These are phyloP conservation scores for Besnoitia besnoiti DNA, from an alignment of 169 alveolate genomes.

Conservation along the genomic window DNA sequence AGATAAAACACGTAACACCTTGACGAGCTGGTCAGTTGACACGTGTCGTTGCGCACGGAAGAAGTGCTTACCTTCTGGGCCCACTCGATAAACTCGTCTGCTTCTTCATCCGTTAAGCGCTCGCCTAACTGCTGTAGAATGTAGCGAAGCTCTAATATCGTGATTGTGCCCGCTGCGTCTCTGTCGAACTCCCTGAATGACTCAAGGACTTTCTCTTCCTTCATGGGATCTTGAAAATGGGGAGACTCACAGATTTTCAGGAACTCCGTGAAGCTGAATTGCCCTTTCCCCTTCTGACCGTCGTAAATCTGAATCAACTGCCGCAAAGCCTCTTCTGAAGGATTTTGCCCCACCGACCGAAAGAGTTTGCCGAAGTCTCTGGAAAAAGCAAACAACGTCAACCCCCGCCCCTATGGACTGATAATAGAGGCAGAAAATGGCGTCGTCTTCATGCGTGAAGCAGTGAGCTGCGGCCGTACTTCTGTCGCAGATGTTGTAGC, in stretches of 20 bases:
- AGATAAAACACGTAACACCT: neutral
- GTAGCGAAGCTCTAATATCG: conserved; percentile 39
- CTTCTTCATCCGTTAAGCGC: conserved; percentile 62
- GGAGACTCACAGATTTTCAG: conserved; percentile 60
- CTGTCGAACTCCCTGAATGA: conserved; percentile 59
- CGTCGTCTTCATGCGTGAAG: too few species aligned
- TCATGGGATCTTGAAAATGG: conserved; percentile 57
- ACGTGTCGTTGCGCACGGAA: neutral
- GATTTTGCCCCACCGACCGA: conserved; percentile 70
- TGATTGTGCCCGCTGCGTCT: conserved; percentile 59
- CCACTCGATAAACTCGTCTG: conserved; percentile 66
- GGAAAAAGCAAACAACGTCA: neutral
- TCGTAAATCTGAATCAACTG: conserved; percentile 46
- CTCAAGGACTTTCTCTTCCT: conserved; percentile 61
- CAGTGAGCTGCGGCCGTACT: too few species aligned
- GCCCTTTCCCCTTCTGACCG: conserved; percentile 46
- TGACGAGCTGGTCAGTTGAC: neutral
- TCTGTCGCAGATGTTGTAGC: too few species aligned
- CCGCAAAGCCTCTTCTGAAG: conserved; percentile 53
- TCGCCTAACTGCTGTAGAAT: conserved; percentile 64
- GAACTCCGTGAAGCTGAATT: conserved; percentile 37
- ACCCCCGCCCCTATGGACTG: too few species aligned
- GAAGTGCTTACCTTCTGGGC: conserved; percentile 52
- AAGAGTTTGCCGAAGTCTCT: conserved; percentile 60
- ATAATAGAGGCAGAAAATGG: too few species aligned